phyloP scores from a whole-genome alignment of 495 filamentous ascomycete species.

The Penicillium silybi region DNA sequence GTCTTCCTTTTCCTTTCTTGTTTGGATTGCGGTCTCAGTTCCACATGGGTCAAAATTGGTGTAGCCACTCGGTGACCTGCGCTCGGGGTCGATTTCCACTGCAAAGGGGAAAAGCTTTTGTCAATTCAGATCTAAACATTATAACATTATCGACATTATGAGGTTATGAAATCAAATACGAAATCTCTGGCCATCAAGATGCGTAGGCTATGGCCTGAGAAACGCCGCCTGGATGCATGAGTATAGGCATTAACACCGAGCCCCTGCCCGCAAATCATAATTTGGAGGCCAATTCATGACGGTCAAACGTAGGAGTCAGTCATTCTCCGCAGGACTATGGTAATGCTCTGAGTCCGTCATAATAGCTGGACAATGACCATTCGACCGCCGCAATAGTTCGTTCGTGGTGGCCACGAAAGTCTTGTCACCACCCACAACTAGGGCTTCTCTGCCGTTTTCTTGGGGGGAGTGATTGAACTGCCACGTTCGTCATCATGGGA shows the following conservation, averaged over 20 bases:
- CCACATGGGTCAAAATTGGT: neutral
- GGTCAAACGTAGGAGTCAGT: neutral
- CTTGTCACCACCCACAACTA: neutral
- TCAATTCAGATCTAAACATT: neutral
- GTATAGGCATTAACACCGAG: neutral
- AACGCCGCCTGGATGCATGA: neutral
- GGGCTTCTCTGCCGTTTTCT: constrained; percentile 6
- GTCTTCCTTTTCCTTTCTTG: no score
- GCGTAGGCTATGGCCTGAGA: neutral
- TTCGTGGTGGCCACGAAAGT: neutral
- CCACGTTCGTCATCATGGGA: constrained; percentile 3
- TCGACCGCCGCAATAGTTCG: neutral
- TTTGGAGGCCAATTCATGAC: neutral
- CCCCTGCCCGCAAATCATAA: neutral
- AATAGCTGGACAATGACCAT: neutral
- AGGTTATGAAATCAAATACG: neutral
- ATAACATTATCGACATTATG: neutral
- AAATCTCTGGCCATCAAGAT: neutral
- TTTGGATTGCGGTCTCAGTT: no score
- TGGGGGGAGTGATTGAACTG: constrained; percentile 15
- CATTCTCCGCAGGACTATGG: neutral
- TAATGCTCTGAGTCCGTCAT: no score
- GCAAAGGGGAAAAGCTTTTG: neutral
- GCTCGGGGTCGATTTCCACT: neutral
- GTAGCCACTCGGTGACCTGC: neutral